Percentiles rank a stretch among this genome's conserved stretches.
These are phyloP conservation scores for Chlamydomonas applanata DNA, from an alignment of 139 green algal genomes.

Conservation along the genomic window DNA sequence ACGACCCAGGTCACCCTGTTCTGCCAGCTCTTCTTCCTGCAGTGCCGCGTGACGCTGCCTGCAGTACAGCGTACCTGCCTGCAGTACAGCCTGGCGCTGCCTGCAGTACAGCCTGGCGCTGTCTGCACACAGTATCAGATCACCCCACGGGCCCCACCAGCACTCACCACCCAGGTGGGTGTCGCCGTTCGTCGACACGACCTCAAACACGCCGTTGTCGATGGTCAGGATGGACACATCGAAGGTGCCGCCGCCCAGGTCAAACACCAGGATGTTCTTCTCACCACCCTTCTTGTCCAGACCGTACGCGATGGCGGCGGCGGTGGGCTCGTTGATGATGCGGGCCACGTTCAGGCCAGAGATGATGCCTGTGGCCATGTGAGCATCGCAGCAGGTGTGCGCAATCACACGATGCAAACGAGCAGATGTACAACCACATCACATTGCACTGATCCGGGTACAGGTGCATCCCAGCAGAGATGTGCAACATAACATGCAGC, in stretches of 20 bases:
- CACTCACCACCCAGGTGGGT: conserved; percentile 93
- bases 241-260: conserved; percentile 98
- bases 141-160: no score
- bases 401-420: no score
- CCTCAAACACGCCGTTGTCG: conserved; percentile 97
- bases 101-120: not conserved
- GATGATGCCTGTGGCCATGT: conserved; percentile 57
- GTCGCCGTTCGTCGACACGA: conserved; percentile 91
- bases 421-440: no score
- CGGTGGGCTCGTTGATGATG: conserved; percentile 98
- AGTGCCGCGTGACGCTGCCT: no score
- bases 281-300: conserved; percentile 98
- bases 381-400: no score
- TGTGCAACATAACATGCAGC: no score
- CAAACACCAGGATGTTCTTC: conserved; percentile 98
- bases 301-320: conserved; percentile 94
- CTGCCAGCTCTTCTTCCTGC: no score
- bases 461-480: no score
- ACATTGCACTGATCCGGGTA: no score
- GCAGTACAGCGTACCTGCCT: no score
- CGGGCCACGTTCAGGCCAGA: conserved; percentile 89
- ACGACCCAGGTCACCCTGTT: no score
- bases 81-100: not conserved
- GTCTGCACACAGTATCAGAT: no score
- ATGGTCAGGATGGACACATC: conserved; percentile 99